Evolutionary conservation across 2,329 filamentous ascomycete species (phyloP).

Genomic region (Neonectria ditissima): DNA sequence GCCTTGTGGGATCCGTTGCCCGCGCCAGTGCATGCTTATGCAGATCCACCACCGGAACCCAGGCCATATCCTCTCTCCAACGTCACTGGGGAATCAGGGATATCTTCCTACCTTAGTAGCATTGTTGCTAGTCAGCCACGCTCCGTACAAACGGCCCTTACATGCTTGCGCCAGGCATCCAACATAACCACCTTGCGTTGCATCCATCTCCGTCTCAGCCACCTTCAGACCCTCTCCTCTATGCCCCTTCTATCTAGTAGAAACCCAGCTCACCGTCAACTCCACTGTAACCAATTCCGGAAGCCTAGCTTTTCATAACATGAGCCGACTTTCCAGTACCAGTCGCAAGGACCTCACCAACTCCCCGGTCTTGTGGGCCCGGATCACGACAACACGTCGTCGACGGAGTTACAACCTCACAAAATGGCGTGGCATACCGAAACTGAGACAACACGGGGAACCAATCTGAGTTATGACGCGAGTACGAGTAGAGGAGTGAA

Average conservation of each 20-base stretch:
- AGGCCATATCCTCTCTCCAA: neutral
- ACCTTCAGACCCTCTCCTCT: neutral
- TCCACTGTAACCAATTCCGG: conserved; percentile 10
- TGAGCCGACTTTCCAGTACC: neutral
- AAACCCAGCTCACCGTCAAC: neutral
- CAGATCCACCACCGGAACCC: neutral
- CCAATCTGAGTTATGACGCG: neutral
- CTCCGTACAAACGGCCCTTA: conserved; percentile 11
- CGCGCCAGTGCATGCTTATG: neutral
- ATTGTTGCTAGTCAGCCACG: conserved; percentile 12
- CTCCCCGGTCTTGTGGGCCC: neutral
- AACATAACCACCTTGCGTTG: neutral
- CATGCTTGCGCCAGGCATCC: conserved; percentile 15
- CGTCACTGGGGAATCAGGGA: conserved; percentile 9
- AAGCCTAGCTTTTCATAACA: conserved; percentile 5
- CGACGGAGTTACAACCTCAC: neutral
- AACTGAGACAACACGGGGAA: neutral
- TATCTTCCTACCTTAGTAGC: neutral
- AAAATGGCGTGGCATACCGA: neutral
- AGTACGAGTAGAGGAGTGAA: conserved; percentile 1
- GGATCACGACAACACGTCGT: neutral
- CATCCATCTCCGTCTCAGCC: conserved; percentile 2
- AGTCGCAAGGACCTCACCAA: neutral
- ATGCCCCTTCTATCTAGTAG: neutral
- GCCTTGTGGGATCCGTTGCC: neutral